Evolutionary conservation across 345 rosid species (phyloP).

Genomic region (Gossypium mustelinum): DNA sequence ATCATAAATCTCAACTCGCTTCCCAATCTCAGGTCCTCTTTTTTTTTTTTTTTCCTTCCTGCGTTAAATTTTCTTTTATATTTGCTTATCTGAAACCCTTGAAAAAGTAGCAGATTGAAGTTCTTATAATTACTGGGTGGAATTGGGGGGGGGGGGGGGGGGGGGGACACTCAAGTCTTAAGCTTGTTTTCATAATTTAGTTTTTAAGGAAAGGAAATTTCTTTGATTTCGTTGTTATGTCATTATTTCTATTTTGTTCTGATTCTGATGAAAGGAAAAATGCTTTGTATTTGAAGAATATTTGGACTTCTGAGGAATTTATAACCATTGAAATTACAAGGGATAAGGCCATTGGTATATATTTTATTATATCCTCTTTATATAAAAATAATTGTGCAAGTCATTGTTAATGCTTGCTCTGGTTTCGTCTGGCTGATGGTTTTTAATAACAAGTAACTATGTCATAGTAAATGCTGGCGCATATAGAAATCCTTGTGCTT

Average conservation of each 20-base stretch:
- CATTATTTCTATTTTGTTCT: neutral
- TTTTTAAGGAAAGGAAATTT: neutral
- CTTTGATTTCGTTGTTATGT: neutral
- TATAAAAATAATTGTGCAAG: neutral
- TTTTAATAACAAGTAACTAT: neutral
- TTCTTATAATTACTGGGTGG: neutral
- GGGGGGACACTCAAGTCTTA: neutral
- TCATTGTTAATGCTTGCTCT: neutral
- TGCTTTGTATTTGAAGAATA: neutral
- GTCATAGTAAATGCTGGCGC: neutral
- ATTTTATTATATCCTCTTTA: neutral
- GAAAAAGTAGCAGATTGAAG: neutral
- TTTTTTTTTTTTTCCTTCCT: neutral
- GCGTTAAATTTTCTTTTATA: neutral
- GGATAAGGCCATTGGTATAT: neutral
- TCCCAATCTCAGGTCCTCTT: conserved; percentile 48
- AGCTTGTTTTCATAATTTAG: neutral
- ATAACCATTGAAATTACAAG: neutral
- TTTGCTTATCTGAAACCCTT: conserved; percentile 20
- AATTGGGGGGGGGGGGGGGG: too few relatives aligned
- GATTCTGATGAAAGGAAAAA: neutral
- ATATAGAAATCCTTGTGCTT: neutral
- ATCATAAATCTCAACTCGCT: conserved; percentile 26
- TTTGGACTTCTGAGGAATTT: neutral
- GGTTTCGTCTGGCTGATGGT: neutral